phyloP scores from a whole-genome alignment of 768 basidiomycete genomes.

The Xerocomellus intermedius region DNA sequence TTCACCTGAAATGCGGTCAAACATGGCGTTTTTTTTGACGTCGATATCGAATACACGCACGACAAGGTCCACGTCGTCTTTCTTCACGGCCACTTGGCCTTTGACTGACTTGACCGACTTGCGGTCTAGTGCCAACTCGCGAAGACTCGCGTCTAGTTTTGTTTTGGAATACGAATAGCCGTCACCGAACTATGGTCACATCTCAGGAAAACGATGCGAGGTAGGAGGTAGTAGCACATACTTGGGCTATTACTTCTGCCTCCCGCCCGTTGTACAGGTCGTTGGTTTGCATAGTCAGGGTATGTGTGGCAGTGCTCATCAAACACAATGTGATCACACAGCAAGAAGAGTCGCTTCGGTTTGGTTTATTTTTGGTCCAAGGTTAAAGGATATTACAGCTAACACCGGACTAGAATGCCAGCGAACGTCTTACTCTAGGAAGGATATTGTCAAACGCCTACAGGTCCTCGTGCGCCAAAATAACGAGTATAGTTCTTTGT shows the following conservation, averaged over 20 bases:
- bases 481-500: constrained; percentile 14
- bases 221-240: background rate
- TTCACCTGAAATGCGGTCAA: constrained; percentile 23
- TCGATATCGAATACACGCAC: constrained; percentile 17
- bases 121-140: constrained; percentile 49
- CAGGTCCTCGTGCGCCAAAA: constrained; percentile 17
- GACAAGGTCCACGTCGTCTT: constrained; percentile 29
- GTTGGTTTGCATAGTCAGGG: constrained; percentile 15
- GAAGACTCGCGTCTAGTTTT: constrained; percentile 37
- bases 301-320: constrained; percentile 24
- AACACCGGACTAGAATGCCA: constrained; percentile 30
- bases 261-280: constrained; percentile 30
- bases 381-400: constrained; percentile 29
- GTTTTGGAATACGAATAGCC: constrained; percentile 44
- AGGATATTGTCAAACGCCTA: constrained; percentile 18
- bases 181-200: constrained; percentile 46
- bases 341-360: background rate
- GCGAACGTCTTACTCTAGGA: constrained; percentile 27
- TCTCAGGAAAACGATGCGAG: constrained; percentile 31
- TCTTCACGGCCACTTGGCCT: constrained; percentile 18
- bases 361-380: constrained; percentile 16
- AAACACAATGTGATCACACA: background rate
- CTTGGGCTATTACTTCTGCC: constrained; percentile 31
- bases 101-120: constrained; percentile 54
- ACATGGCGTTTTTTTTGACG: background rate